Conservation (phyloP, 495 filamentous ascomycete species). For the Neurospora sp. region DNA sequence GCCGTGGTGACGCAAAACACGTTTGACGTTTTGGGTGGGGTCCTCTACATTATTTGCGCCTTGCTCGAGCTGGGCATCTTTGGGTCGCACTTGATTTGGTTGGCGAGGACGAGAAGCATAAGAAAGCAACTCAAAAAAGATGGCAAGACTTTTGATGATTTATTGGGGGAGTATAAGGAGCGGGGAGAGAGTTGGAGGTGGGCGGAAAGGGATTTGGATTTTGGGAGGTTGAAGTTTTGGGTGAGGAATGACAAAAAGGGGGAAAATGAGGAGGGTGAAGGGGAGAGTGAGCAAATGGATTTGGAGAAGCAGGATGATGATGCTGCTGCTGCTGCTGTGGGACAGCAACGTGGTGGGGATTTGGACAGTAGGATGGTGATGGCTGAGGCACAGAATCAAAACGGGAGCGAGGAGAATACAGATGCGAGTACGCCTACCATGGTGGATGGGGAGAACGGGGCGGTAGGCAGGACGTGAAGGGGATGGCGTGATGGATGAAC, state of each 20-base stretch:
- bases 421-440: neutral
- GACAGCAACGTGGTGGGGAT: neutral
- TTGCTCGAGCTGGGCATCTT: conserved; percentile 62
- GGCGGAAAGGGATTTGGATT: conserved; percentile 20
- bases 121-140: conserved; percentile 46
- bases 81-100: conserved; percentile 56
- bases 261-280: neutral
- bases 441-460: neutral
- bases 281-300: neutral
- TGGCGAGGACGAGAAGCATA: conserved; percentile 50
- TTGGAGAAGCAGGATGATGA: neutral
- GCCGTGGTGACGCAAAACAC: conserved; percentile 55
- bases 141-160: conserved; percentile 54
- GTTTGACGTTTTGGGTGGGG: conserved; percentile 61
- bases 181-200: conserved; percentile 29
- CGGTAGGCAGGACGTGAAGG: neutral
- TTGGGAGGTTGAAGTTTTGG: neutral
- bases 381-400: neutral
- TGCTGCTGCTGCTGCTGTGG: neutral
- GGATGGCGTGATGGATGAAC: neutral
- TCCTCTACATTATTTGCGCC: conserved; percentile 57
- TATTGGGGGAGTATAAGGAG: conserved; percentile 35
- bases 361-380: neutral
- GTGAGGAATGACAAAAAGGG: neutral
- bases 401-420: neutral